phyloP scores from a whole-genome alignment of 768 basidiomycete species.

The Hortiboletus campestris region DNA sequence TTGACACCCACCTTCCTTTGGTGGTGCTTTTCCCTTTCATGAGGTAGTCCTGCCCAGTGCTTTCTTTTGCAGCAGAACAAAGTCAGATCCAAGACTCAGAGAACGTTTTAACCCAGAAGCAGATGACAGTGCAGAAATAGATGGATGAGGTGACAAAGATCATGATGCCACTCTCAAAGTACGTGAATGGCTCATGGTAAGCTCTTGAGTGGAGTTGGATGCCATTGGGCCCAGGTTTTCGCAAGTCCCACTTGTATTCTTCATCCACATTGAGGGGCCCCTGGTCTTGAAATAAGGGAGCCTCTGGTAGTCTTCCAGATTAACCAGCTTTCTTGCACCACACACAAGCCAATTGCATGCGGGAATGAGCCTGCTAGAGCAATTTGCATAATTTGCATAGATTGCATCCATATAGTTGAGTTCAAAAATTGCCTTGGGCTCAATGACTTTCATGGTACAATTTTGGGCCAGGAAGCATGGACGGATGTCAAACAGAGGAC shows the following conservation, averaged over 20 bases:
- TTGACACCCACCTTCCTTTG: constrained; percentile 1
- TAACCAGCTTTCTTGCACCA: constrained; percentile 17
- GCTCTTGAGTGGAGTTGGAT: background rate
- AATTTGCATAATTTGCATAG: constrained; percentile 14
- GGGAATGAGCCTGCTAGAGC: constrained; percentile 20
- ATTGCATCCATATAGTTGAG: constrained; percentile 21
- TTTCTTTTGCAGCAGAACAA: constrained; percentile 8
- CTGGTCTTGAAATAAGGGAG: constrained; percentile 23
- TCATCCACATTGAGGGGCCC: constrained; percentile 1
- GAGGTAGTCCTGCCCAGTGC: background rate
- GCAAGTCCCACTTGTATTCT: background rate
- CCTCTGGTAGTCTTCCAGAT: constrained; percentile 15
- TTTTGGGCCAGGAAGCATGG: constrained; percentile 11
- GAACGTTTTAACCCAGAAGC: constrained; percentile 15
- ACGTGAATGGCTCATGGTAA: background rate
- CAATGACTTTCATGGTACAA: constrained; percentile 21
- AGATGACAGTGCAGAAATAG: background rate
- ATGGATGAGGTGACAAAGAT: background rate
- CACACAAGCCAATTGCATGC: constrained; percentile 20
- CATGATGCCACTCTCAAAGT: background rate
- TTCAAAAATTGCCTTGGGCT: constrained; percentile 28
- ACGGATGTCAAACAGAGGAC: constrained; percentile 26
- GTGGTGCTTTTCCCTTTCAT: background rate
- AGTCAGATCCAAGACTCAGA: constrained; percentile 8
- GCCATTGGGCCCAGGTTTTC: background rate